Evolutionary conservation across 1,284 basidiomycete genomes (phyloP), one percentile per base, ranked within the genome.

Genomic region (Coniferiporia weirii): DNA sequence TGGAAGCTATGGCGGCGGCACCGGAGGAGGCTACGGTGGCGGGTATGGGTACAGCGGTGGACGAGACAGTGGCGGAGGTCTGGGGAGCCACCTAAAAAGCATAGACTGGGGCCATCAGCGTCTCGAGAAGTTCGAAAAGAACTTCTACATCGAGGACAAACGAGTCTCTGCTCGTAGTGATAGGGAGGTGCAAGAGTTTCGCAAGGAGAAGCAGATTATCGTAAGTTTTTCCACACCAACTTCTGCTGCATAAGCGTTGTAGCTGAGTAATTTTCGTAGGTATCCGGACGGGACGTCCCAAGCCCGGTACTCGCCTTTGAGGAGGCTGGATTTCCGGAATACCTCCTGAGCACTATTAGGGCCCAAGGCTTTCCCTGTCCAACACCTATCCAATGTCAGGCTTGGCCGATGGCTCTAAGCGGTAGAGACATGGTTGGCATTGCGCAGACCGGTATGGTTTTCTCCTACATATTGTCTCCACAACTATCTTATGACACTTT

Each of bases 401-500:
- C 95, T 10, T 98, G 95, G 95, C 95, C 95, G 1, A 97, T 98
- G 92, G 95, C 95, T 9, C 78, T 98, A n/a, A 94, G 83, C 64
- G 95, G 95, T 65, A 85, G 93, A 65, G 95, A 98, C 75, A 82
- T 98, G 47, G 93, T 98, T 60, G 96, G 96, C 61, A 95, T 99
- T 69, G 95, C 96, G 52, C 93, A 96, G 73, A 98, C 95, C 20
- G 95, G 95, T 66, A 27, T n/a, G 57, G 46, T 8, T 43, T 17
- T 20, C 6, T 44, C 38, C 38, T 9, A 20, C 12, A 19, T 36
- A 13, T 10, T 19, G 10, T 53, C 35, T 40, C 1, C 15, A 7
- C 1, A 32, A 8, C 22, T 9, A 32, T 36, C 22, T 36, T 12
- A 46, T 17, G 22, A 22, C 4, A 36, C 32, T 5, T 17, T 17